phyloP scores from a whole-genome alignment of 2,329 filamentous ascomycete genomes.

The Tolypocladium inflatum region DNA sequence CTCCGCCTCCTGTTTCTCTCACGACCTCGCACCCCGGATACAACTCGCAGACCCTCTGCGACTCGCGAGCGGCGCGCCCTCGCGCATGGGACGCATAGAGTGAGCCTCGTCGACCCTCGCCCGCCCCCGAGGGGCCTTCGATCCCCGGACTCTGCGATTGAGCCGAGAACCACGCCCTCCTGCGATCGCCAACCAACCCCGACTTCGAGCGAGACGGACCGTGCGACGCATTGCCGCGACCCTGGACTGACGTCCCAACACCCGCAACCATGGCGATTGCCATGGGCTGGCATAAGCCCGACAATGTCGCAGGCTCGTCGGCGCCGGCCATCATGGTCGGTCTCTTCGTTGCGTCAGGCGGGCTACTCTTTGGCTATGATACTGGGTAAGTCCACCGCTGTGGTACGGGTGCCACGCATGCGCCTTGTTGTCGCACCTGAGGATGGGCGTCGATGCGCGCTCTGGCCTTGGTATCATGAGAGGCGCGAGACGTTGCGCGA shows the following conservation, averaged over 20 bases:
- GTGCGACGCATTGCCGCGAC: conserved; percentile 17
- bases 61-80: not conserved
- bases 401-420: not conserved
- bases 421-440: not conserved
- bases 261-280: conserved; percentile 51
- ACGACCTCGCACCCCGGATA: not conserved
- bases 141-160: not conserved
- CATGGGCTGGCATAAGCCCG: conserved; percentile 66
- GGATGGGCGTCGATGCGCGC: not conserved
- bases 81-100: not conserved
- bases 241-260: conserved; percentile 40
- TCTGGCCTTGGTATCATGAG: not conserved
- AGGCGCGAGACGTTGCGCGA: not conserved
- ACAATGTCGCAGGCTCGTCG: conserved; percentile 64
- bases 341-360: conserved; percentile 60
- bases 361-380: conserved; percentile 61
- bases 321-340: conserved; percentile 65
- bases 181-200: not conserved
- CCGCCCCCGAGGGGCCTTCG: not conserved
- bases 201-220: not conserved
- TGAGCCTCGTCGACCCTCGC: not conserved
- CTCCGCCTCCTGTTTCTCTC: not conserved
- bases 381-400: conserved; percentile 44
- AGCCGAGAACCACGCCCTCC: not conserved
- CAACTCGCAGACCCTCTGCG: not conserved